Evolutionary conservation across 2,329 filamentous ascomycete genomes (phyloP).

Genomic region (Colletotrichum navitas): DNA sequence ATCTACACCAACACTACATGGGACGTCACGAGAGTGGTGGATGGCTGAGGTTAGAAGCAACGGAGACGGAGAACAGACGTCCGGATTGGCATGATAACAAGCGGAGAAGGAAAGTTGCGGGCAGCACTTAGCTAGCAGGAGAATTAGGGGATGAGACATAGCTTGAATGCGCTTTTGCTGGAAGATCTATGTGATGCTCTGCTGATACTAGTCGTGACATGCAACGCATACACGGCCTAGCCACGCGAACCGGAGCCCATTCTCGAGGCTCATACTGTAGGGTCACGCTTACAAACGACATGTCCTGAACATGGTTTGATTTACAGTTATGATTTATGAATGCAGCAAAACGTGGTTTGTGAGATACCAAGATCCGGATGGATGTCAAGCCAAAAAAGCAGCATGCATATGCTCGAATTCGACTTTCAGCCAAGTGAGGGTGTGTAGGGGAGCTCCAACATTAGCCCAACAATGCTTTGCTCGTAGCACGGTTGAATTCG

Average conservation of each 20-base stretch:
- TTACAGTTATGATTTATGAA: neutral
- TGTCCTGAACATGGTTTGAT: neutral
- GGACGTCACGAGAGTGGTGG: neutral
- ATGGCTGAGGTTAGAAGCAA: conserved; percentile 1
- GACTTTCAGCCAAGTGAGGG: neutral
- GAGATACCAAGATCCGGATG: neutral
- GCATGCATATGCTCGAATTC: no score
- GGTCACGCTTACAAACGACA: neutral
- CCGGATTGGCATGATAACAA: conserved; percentile 3
- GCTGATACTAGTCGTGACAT: neutral
- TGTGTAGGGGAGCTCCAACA: no score
- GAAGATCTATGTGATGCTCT: neutral
- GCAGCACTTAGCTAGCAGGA: neutral
- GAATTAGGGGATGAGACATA: no score
- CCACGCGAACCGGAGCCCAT: no score
- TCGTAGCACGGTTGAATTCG: neutral
- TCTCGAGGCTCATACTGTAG: neutral
- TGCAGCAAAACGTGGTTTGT: neutral
- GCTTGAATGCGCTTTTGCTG: neutral
- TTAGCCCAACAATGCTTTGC: neutral
- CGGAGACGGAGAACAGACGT: conserved; percentile 5
- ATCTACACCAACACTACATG: neutral
- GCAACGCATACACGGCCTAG: neutral
- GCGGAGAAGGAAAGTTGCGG: neutral
- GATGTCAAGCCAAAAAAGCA: neutral